These are phyloP conservation scores for Cutaneotrichosporon cavernicola DNA, from an alignment of 1,284 basidiomycete species.

Conservation along the genomic window DNA sequence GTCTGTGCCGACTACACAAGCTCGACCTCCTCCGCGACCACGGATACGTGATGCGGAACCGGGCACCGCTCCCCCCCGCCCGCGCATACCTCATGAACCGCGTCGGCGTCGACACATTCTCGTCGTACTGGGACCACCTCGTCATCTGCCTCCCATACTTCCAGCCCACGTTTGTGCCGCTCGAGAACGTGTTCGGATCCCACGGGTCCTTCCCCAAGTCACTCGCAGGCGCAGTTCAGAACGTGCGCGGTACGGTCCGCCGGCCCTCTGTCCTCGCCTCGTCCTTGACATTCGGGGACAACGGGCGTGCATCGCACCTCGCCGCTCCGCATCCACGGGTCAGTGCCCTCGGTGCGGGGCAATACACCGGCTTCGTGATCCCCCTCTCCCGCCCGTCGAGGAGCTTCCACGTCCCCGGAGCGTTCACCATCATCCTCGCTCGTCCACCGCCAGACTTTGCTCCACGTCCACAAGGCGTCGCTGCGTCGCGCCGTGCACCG, in stretches of 20 bases:
- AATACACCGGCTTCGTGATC: constrained; percentile 6
- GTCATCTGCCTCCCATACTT: constrained; percentile 2
- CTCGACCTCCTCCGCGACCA: constrained; percentile 4
- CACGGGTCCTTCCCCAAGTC: constrained; percentile 6
- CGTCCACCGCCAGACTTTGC: not conserved
- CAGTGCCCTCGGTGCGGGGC: not conserved
- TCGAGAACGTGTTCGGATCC: constrained; percentile 5
- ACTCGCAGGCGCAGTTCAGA: not conserved
- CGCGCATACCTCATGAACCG: constrained; percentile 7
- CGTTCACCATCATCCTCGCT: constrained; percentile 3
- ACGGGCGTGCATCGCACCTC: constrained; percentile 3
- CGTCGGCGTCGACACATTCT: constrained; percentile 4
- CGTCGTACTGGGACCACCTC: not conserved
- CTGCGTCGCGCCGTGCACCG: not conserved
- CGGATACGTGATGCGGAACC: constrained; percentile 8
- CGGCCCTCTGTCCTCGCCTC: not conserved
- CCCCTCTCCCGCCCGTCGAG: constrained; percentile 2
- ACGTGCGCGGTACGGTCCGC: not conserved
- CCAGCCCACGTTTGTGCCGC: constrained; percentile 6
- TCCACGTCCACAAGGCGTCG: not conserved
- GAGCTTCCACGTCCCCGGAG: not conserved
- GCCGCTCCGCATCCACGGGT: not conserved
- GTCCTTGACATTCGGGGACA: not conserved
- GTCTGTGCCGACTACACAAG: not conserved
- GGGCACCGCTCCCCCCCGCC: not conserved